Evolutionary conservation across 2,329 filamentous ascomycete genomes (phyloP).

Genomic region (Xylogone sp.): DNA sequence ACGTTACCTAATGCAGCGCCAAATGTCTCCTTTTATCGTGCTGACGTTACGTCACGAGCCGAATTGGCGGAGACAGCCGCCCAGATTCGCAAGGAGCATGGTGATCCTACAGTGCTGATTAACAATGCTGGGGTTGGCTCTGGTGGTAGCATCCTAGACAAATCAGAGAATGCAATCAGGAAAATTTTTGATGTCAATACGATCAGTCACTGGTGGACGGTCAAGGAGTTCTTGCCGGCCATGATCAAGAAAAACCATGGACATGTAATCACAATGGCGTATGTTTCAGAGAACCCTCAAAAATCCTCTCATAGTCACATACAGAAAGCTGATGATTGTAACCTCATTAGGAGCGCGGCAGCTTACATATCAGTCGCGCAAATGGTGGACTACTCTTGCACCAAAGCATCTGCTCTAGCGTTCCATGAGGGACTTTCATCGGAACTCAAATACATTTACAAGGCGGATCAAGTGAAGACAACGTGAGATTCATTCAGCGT

Average conservation of each 20-base stretch:
- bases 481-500: constrained; percentile 17
- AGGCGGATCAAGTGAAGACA: constrained; percentile 34
- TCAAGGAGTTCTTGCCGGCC: constrained; percentile 46
- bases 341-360: constrained; percentile 50
- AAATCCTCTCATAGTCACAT: not conserved
- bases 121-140: constrained; percentile 39
- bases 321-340: not conserved
- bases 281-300: not conserved
- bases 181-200: constrained; percentile 50
- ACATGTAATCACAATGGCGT: constrained; percentile 48
- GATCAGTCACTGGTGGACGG: constrained; percentile 45
- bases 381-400: constrained; percentile 48
- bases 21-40: constrained; percentile 33
- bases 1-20: constrained; percentile 13
- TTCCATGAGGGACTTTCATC: constrained; percentile 47
- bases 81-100: constrained; percentile 35
- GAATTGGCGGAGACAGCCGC: constrained; percentile 36
- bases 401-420: constrained; percentile 47
- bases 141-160: constrained; percentile 43
- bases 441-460: constrained; percentile 33
- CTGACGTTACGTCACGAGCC: constrained; percentile 29
- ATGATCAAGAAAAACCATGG: constrained; percentile 50
- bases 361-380: constrained; percentile 43
- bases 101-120: constrained; percentile 32
- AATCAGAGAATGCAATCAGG: constrained; percentile 37